Percentiles rank a stretch among this genome's conserved stretches.
phyloP scores from a whole-genome alignment of 352 stramenopile species.

The Phytophthora boehmeriae region DNA sequence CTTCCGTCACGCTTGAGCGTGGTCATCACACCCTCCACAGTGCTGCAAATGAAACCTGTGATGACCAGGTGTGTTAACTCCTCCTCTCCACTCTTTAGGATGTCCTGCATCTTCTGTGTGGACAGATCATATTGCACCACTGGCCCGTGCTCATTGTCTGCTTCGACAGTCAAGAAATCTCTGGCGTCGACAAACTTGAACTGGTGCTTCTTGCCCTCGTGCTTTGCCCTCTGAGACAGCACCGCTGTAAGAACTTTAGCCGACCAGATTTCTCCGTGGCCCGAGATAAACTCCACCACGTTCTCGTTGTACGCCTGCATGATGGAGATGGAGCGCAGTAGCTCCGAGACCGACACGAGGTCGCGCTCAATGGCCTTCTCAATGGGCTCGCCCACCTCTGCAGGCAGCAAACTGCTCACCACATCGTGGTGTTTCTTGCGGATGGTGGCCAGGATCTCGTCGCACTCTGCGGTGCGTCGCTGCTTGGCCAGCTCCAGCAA shows the following conservation, averaged over 20 bases:
- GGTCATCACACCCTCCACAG: slow-evolving; percentile 94
- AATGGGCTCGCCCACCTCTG: slow-evolving; percentile 56
- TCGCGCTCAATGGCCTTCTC: slow-evolving; percentile 66
- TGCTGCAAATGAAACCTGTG: slow-evolving; percentile 97
- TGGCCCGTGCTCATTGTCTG: slow-evolving; percentile 76
- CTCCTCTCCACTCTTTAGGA: slow-evolving; percentile 43
- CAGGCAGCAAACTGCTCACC: slow-evolving; percentile 62
- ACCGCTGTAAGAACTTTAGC: slow-evolving; percentile 91
- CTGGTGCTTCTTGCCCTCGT: slow-evolving; percentile 53
- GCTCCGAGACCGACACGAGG: slow-evolving; percentile 72
- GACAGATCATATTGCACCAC: slow-evolving; percentile 83
- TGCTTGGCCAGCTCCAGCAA: slow-evolving; percentile 89
- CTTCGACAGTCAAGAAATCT: slow-evolving; percentile 85
- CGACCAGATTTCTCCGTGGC: slow-evolving; percentile 96
- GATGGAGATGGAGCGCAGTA: slow-evolving; percentile 87
- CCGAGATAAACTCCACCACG: slow-evolving; percentile 94
- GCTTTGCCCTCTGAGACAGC: slow-evolving; percentile 49
- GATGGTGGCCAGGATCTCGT: slow-evolving; percentile 75
- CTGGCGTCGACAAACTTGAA: slow-evolving; percentile 95
- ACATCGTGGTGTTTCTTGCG: slow-evolving; percentile 82
- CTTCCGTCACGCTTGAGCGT: slow-evolving; percentile 96
- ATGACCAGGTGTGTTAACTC: slow-evolving; percentile 89
- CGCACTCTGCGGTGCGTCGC: slow-evolving; percentile 71
- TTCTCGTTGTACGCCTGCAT: slow-evolving; percentile 89
- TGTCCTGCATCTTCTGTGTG: slow-evolving; percentile 63